Evolutionary conservation across 2,329 filamentous ascomycete species (phyloP), one percentile per base, ranked within the genome.

Genomic region (Fusarium mundagurra): DNA sequence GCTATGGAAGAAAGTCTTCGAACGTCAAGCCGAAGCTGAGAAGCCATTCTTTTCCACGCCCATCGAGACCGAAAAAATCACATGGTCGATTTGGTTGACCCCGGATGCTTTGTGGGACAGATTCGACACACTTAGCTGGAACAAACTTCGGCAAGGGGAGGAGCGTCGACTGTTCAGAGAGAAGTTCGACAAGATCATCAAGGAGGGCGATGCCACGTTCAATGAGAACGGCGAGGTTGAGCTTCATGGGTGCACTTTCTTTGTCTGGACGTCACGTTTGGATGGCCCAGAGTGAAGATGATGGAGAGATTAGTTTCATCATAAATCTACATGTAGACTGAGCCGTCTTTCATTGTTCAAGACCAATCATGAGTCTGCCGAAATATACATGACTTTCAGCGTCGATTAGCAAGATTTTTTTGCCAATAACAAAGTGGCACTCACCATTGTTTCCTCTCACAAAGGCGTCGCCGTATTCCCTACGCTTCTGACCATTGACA

Each of bases 361-460:
- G 66, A 58, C 13, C 39, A 48, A 61, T 82, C 72, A 85, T 83
- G 83, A 89, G 78, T 92, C 90, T 69, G 90, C 90, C 33, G 90
- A 91, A 74, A 92, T 92, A 77, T 92, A 92, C 90, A 92, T 92
- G 67, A 92, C 91, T 92, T 41, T 29, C 10, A 44, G 13, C 36
- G 51, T 36, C n/a, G 1, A 63, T 80, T 60, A 79, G 75, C 55
- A 38, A n/a, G 17, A 10, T 13, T 36, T 20, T 36, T 20, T 10
- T 16, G 9, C 16, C 6, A 9, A 18, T 34, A 34, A 53, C 18
- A 31, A 22, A 17, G 24, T 11, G 43, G 64, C n/a, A 65, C 85
- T 80, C 77, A 97, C 96, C 96, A 80, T 98, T 98, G 85, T 98
- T 98, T 77, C 96, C 96, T 83, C 96, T 90, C 66, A 98, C 93